These are phyloP conservation scores for Phialemoniopsis sp. DNA, from an alignment of 2,329 filamentous ascomycete species.

Conservation along the genomic window DNA sequence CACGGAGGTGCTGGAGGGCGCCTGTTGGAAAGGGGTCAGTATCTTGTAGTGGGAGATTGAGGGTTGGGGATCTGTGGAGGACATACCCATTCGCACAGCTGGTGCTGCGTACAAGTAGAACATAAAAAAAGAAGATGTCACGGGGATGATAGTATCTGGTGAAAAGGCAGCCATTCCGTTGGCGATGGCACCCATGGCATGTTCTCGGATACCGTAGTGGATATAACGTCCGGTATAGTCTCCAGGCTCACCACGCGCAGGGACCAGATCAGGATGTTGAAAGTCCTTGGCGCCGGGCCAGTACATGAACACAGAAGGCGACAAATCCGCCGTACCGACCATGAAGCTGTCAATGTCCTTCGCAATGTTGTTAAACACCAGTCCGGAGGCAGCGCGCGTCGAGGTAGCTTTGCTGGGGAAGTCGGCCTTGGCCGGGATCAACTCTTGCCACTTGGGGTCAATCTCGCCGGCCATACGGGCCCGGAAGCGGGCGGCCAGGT, in stretches of 20 bases:
- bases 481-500: constrained; percentile 34
- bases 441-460: constrained; percentile 40
- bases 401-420: constrained; percentile 47
- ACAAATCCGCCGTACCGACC: constrained; percentile 42
- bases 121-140: constrained; percentile 54
- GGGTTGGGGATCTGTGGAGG: background rate
- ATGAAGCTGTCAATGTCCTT: constrained; percentile 32
- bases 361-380: constrained; percentile 44
- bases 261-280: constrained; percentile 21
- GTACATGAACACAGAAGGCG: constrained; percentile 43
- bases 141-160: constrained; percentile 44
- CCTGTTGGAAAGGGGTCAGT: background rate
- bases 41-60: background rate
- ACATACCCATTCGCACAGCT: constrained; percentile 43
- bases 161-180: constrained; percentile 55
- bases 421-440: constrained; percentile 37
- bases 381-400: constrained; percentile 39
- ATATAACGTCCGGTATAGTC: constrained; percentile 51
- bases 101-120: constrained; percentile 48
- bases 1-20: constrained; percentile 43
- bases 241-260: constrained; percentile 15
- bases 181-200: constrained; percentile 55
- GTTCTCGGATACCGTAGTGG: constrained; percentile 57
- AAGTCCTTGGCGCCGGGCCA: constrained; percentile 47
- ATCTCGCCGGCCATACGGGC: constrained; percentile 42